Conservation (phyloP, 176 grass and related monocot species). For the Rhynchospora breviuscula region DNA sequence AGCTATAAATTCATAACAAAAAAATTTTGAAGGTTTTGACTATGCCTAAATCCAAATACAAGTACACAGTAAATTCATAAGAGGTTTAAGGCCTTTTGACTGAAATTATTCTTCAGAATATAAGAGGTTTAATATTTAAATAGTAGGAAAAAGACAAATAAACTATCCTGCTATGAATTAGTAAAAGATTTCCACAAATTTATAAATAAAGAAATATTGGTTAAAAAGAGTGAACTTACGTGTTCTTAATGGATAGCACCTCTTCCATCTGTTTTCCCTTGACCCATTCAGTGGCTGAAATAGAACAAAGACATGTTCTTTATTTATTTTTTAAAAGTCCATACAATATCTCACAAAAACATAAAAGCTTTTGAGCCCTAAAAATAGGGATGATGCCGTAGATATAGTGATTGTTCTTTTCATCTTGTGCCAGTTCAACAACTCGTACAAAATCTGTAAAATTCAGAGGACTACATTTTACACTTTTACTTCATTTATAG, state of each 20-base stretch:
- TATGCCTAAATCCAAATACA: too few species aligned
- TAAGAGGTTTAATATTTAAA: not conserved
- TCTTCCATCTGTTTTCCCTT: constrained; percentile 95
- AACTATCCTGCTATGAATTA: not conserved
- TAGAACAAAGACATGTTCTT: not conserved
- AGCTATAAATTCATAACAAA: too few species aligned
- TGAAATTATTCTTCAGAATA: not conserved
- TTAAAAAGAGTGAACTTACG: constrained; percentile 36
- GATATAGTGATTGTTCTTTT: not conserved
- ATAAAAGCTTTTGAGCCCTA: not conserved
- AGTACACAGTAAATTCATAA: not conserved
- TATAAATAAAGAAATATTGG: not conserved
- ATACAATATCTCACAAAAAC: not conserved
- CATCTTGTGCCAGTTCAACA: not conserved
- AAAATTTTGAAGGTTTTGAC: too few species aligned
- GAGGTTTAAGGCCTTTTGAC: not conserved
- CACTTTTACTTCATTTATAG: not conserved
- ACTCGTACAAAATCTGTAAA: not conserved
- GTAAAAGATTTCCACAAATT: not conserved
- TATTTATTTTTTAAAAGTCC: not conserved
- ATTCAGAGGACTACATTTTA: not conserved
- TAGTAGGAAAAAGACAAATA: not conserved
- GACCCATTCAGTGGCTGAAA: constrained; percentile 95
- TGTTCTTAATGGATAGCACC: constrained; percentile 90
- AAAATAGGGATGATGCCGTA: not conserved